Conservation (phyloP, 2,329 filamentous ascomycete species). For the Ascochyta pisi region DNA sequence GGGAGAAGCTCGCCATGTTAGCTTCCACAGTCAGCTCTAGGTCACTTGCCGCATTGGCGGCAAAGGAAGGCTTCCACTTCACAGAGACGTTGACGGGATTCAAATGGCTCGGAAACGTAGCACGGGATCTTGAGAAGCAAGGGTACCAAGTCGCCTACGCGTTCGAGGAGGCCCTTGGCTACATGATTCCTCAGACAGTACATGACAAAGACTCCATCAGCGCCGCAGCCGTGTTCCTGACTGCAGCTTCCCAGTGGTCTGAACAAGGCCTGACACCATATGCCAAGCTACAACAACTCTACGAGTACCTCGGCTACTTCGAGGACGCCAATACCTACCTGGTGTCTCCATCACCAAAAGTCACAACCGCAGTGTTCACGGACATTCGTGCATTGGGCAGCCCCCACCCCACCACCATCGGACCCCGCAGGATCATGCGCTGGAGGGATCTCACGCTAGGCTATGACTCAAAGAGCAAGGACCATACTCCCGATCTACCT, state of each 20-base stretch:
- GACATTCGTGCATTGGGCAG: slow-evolving; percentile 57
- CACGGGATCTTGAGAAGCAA: slow-evolving; percentile 56
- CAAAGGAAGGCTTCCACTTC: slow-evolving; percentile 62
- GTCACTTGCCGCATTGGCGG: slow-evolving; percentile 66
- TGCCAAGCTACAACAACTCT: slow-evolving; percentile 63
- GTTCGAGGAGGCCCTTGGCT: slow-evolving; percentile 71
- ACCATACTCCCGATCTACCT: slow-evolving; percentile 62
- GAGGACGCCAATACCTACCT: slow-evolving; percentile 71
- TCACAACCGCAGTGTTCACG: slow-evolving; percentile 62
- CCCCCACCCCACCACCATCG: slow-evolving; percentile 56
- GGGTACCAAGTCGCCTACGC: slow-evolving; percentile 64
- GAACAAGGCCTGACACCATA: slow-evolving; percentile 63
- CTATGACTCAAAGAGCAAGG: slow-evolving; percentile 62
- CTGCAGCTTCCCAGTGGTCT: slow-evolving; percentile 60
- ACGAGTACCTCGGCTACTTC: slow-evolving; percentile 65
- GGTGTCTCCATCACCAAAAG: slow-evolving; percentile 61
- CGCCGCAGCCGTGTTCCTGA: slow-evolving; percentile 65
- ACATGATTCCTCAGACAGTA: slow-evolving; percentile 69
- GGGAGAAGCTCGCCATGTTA: slow-evolving; percentile 60
- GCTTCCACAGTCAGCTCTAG: slow-evolving; percentile 69
- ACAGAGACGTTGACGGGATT: slow-evolving; percentile 70
- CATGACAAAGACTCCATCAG: slow-evolving; percentile 71
- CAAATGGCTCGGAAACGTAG: slow-evolving; percentile 71
- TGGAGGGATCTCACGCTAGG: slow-evolving; percentile 70
- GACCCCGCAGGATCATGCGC: slow-evolving; percentile 59